These are phyloP conservation scores for Poterioochromonas sp. DNA, from an alignment of 352 stramenopile species.

Conservation along the genomic window DNA sequence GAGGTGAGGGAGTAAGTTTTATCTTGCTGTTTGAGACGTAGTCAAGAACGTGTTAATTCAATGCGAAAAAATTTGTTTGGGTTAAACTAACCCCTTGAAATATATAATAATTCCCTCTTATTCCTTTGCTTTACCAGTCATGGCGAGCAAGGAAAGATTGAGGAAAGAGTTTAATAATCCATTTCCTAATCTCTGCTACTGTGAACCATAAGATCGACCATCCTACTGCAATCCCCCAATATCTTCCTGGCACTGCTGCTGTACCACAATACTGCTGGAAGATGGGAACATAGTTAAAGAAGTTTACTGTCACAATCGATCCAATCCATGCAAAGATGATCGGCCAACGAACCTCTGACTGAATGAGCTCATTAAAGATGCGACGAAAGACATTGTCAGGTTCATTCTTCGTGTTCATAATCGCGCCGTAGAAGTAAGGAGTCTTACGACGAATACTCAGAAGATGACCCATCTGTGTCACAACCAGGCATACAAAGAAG, in stretches of 20 bases:
- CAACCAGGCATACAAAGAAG: conserved; percentile 24
- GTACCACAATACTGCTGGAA: conserved; percentile 14
- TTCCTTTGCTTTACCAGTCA: not conserved
- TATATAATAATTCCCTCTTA: not conserved
- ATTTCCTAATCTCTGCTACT: conserved; percentile 8
- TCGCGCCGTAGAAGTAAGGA: conserved; percentile 19
- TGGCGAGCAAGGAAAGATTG: not conserved
- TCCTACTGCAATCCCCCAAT: not conserved
- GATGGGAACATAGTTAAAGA: conserved; percentile 9
- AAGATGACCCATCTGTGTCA: conserved; percentile 31
- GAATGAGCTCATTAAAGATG: not conserved
- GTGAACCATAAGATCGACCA: conserved; percentile 1
- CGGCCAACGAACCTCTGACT: not conserved
- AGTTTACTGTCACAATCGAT: not conserved
- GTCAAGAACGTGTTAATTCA: no score
- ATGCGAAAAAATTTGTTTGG: no score
- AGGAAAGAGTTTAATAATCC: not conserved
- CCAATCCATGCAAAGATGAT: not conserved
- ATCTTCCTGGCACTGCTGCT: not conserved
- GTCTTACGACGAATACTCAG: conserved; percentile 32
- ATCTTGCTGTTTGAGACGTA: no score
- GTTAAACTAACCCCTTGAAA: conserved; percentile 1
- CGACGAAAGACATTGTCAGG: conserved; percentile 4
- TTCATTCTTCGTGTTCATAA: not conserved
- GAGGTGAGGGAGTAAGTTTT: no score